phyloP scores from a whole-genome alignment of 768 basidiomycete species.

The Suillus discolor region DNA sequence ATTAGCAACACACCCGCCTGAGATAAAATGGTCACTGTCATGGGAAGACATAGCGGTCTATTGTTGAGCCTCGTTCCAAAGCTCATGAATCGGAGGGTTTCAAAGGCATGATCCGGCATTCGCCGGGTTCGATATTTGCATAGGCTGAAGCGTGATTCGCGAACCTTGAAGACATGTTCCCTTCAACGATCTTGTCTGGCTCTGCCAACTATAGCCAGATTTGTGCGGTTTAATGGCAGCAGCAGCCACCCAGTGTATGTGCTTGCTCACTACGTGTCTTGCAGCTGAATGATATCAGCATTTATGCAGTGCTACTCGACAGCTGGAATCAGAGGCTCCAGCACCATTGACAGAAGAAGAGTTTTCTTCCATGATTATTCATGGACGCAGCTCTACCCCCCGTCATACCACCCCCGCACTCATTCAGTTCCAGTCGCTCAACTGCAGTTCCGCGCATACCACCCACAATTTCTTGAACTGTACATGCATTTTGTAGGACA shows the following conservation, averaged over 20 bases:
- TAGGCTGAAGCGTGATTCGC: not conserved
- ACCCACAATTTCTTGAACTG: constrained; percentile 65
- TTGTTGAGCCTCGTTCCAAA: constrained; percentile 3
- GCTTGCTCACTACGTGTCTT: not conserved
- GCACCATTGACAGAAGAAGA: constrained; percentile 38
- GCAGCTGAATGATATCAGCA: not conserved
- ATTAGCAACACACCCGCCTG: constrained; percentile 44
- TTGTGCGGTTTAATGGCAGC: constrained; percentile 22
- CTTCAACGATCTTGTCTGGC: constrained; percentile 22
- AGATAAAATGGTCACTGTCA: constrained; percentile 81
- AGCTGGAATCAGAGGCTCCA: constrained; percentile 1
- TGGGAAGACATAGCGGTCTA: constrained; percentile 18
- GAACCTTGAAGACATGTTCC: constrained; percentile 33
- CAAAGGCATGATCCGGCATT: constrained; percentile 14
- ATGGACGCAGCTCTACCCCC: constrained; percentile 60
- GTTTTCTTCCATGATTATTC: constrained; percentile 56
- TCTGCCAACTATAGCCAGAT: constrained; percentile 23
- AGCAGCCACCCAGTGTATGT: constrained; percentile 19
- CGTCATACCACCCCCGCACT: constrained; percentile 59
- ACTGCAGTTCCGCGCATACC: constrained; percentile 83
- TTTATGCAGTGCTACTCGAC: not conserved
- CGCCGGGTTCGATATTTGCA: constrained; percentile 17
- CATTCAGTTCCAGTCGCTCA: constrained; percentile 77
- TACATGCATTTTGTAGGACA: constrained; percentile 85
- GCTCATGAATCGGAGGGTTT: not conserved